These are phyloP conservation scores for Kondoa subrosea DNA, from an alignment of 768 basidiomycete genomes.

Conservation along the genomic window DNA sequence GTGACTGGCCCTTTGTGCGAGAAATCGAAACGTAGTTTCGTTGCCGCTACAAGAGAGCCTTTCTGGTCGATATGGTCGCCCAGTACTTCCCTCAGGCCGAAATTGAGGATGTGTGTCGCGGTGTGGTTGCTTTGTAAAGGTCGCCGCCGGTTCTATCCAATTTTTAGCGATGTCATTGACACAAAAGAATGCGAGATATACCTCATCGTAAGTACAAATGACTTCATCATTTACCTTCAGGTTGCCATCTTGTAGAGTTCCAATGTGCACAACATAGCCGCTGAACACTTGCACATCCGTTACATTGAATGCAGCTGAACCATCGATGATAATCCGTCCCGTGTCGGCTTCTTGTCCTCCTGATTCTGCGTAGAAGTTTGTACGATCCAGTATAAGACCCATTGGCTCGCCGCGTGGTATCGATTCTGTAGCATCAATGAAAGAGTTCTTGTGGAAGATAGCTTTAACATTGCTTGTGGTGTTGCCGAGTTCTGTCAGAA, in stretches of 20 bases:
- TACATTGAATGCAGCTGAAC: conserved; percentile 72
- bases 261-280: conserved; percentile 89
- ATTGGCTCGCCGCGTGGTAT: conserved; percentile 40
- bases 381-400: conserved; percentile 74
- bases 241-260: conserved; percentile 71
- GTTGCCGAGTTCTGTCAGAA: conserved; percentile 51
- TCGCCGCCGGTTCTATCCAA: conserved; percentile 63
- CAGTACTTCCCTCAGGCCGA: conserved; percentile 70
- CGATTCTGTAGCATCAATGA: conserved; percentile 37
- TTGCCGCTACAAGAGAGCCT: conserved; percentile 88
- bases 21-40: conserved; percentile 94
- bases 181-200: conserved; percentile 30
- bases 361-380: conserved; percentile 92
- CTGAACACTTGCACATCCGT: conserved; percentile 83
- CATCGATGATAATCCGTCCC: conserved; percentile 84
- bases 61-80: conserved; percentile 98
- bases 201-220: conserved; percentile 82
- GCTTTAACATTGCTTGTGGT: conserved; percentile 58
- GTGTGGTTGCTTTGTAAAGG: conserved; percentile 96
- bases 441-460: conserved; percentile 65
- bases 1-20: conserved; percentile 80
- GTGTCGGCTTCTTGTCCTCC: conserved; percentile 97
- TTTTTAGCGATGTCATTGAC: background rate
- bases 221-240: conserved; percentile 64
- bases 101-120: conserved; percentile 96